Conservation (phyloP, 1,284 basidiomycete genomes). For the Ceratobasidium sp. region DNA sequence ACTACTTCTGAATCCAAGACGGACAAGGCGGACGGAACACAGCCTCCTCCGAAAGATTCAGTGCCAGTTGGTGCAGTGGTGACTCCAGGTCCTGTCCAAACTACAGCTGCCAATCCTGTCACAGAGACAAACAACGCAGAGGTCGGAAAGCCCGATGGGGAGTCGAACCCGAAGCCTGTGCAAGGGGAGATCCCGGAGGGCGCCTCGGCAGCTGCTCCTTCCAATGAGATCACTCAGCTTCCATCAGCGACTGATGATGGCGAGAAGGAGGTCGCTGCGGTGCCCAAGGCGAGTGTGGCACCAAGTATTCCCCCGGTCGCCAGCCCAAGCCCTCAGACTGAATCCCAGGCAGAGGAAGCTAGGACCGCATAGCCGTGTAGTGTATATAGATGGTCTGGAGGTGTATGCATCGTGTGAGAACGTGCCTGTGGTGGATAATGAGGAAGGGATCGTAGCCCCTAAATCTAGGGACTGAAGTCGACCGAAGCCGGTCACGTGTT, state of each 20-base stretch:
- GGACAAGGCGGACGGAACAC: too few relatives aligned
- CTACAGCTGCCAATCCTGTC: background rate
- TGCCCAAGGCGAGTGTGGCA: slow-evolving; percentile 7
- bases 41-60: background rate
- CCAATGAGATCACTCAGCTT: slow-evolving; percentile 3
- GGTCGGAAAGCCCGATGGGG: slow-evolving; percentile 14
- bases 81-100: background rate
- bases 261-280: background rate
- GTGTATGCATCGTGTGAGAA: slow-evolving; percentile 6
- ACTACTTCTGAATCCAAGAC: background rate
- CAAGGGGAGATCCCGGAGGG: slow-evolving; percentile 3
- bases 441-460: slow-evolving; percentile 6
- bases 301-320: background rate
- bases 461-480: background rate
- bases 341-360: background rate
- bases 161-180: slow-evolving; percentile 3
- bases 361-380: background rate
- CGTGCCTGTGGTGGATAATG: background rate
- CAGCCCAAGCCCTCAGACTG: background rate
- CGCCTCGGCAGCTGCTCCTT: slow-evolving; percentile 24
- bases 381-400: background rate
- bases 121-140: background rate
- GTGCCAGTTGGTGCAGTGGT: background rate
- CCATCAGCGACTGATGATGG: slow-evolving; percentile 39
- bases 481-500: slow-evolving; percentile 12